A percentile compares a stretch with the other conserved stretches of the same genome.
Conservation (phyloP, 2,329 filamentous ascomycete species). For the Monosporascus cannonballus region DNA sequence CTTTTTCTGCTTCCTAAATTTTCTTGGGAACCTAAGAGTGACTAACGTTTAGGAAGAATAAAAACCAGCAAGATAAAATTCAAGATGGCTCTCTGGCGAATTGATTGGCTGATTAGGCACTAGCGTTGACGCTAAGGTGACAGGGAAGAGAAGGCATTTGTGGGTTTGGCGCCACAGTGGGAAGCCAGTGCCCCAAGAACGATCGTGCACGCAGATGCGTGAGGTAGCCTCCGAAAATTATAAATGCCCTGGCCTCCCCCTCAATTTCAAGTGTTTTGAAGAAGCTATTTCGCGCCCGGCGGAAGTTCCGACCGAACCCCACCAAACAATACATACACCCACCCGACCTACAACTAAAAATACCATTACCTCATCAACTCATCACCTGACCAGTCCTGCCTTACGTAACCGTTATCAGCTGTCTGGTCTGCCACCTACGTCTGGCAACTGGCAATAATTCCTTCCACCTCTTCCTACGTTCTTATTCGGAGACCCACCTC, state of each 20-base stretch:
- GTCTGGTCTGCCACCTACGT: conserved; percentile 18
- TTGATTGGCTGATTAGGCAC: conserved; percentile 18
- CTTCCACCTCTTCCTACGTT: not conserved
- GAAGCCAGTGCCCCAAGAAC: conserved; percentile 22
- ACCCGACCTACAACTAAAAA: too few relatives aligned
- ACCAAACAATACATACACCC: conserved; percentile 32
- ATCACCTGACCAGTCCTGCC: conserved; percentile 19
- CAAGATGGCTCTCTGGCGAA: conserved; percentile 13
- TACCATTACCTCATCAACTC: conserved; percentile 18
- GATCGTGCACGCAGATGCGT: conserved; percentile 20
- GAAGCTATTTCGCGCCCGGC: conserved; percentile 34
- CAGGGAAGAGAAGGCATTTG: conserved; percentile 20
- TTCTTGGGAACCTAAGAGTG: conserved; percentile 17
- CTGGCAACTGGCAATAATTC: conserved; percentile 9
- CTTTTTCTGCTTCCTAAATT: not conserved
- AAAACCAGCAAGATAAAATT: conserved; percentile 21
- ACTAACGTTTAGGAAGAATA: conserved; percentile 18
- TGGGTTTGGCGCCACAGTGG: conserved; percentile 26
- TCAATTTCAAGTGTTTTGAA: conserved; percentile 42
- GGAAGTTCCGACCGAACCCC: conserved; percentile 52
- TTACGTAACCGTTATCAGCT: conserved; percentile 20
- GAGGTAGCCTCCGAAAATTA: conserved; percentile 40
- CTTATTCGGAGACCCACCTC: too few relatives aligned
- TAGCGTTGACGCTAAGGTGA: conserved; percentile 21
- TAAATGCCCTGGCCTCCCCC: conserved; percentile 49